Conservation (phyloP, 768 basidiomycete species). For the Russula lepida region DNA sequence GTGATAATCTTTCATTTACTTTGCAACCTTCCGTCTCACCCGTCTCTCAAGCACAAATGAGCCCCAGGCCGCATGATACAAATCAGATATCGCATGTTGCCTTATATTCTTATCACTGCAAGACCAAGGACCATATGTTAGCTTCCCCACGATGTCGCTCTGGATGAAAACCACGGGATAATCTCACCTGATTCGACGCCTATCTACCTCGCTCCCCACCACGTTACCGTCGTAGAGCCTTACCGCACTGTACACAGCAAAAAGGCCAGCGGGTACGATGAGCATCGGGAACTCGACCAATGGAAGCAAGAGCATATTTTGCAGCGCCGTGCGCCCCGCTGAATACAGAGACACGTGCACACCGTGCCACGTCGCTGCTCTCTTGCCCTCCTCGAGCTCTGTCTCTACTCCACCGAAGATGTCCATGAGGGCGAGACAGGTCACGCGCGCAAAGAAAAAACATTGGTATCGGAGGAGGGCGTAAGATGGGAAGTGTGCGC, state of each 20-base stretch:
- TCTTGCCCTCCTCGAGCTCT: conserved; percentile 4
- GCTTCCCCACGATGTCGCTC: not conserved
- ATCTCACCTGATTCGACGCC: conserved; percentile 18
- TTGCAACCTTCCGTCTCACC: not conserved
- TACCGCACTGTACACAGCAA: conserved; percentile 19
- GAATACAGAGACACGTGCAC: conserved; percentile 19
- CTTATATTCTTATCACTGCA: conserved; percentile 19
- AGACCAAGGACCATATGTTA: not conserved
- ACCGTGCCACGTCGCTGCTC: conserved; percentile 20
- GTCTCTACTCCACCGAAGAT: conserved; percentile 10
- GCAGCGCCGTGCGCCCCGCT: conserved; percentile 14
- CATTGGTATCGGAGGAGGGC: conserved; percentile 20
- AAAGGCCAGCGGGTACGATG: conserved; percentile 19
- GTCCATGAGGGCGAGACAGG: conserved; percentile 10
- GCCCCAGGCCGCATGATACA: conserved; percentile 14
- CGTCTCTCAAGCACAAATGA: not conserved
- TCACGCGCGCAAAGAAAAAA: conserved; percentile 21
- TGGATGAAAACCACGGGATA: not conserved
- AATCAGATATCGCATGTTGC: conserved; percentile 9
- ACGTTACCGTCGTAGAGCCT: conserved; percentile 17
- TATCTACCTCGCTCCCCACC: conserved; percentile 9
- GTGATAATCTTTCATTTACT: not conserved
- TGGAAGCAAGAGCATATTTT: conserved; percentile 21
- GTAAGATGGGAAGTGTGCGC: conserved; percentile 17
- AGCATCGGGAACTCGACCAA: conserved; percentile 14